Evolutionary conservation across 306 rosid species (phyloP).

Genomic region (Vicia faba): DNA sequence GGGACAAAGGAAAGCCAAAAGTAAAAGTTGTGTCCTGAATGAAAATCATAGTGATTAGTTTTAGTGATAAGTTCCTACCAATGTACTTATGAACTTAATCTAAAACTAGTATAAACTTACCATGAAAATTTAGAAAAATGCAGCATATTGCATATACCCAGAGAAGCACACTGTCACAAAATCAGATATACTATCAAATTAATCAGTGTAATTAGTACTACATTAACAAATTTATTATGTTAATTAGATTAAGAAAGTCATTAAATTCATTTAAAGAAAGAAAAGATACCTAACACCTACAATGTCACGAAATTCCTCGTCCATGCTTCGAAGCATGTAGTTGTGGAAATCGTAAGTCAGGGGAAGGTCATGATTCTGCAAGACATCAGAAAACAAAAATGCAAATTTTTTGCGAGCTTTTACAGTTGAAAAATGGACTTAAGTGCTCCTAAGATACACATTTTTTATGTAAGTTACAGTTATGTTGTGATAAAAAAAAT

Average conservation of each 20-base stretch:
- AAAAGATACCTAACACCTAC: slow-evolving; percentile 78
- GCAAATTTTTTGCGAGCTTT: not conserved
- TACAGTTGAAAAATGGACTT: no score
- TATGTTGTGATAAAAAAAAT: slow-evolving; percentile 20
- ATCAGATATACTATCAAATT: slow-evolving; percentile 24
- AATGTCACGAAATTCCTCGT: slow-evolving; percentile 83
- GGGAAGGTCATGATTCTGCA: slow-evolving; percentile 80
- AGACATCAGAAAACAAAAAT: slow-evolving; percentile 33
- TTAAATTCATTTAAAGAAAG: slow-evolving; percentile 23
- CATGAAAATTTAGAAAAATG: slow-evolving; percentile 79
- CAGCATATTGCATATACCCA: slow-evolving; percentile 89
- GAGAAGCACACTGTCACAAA: slow-evolving; percentile 73
- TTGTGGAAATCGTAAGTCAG: slow-evolving; percentile 80
- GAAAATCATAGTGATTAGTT: slow-evolving; percentile 37
- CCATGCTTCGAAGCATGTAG: slow-evolving; percentile 98
- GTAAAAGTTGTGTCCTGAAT: slow-evolving; percentile 84
- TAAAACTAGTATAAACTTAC: slow-evolving; percentile 45
- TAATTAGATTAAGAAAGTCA: slow-evolving; percentile 14
- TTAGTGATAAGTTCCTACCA: not conserved
- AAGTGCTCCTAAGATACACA: slow-evolving; percentile 1
- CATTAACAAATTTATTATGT: slow-evolving; percentile 9
- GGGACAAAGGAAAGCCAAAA: slow-evolving; percentile 96
- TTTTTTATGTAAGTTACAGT: slow-evolving; percentile 15
- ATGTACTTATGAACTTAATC: slow-evolving; percentile 11
- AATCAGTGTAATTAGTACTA: slow-evolving; percentile 7